Evolutionary conservation across 1,284 basidiomycete species (phyloP).

Genomic region (Rhodotorula sp.): DNA sequence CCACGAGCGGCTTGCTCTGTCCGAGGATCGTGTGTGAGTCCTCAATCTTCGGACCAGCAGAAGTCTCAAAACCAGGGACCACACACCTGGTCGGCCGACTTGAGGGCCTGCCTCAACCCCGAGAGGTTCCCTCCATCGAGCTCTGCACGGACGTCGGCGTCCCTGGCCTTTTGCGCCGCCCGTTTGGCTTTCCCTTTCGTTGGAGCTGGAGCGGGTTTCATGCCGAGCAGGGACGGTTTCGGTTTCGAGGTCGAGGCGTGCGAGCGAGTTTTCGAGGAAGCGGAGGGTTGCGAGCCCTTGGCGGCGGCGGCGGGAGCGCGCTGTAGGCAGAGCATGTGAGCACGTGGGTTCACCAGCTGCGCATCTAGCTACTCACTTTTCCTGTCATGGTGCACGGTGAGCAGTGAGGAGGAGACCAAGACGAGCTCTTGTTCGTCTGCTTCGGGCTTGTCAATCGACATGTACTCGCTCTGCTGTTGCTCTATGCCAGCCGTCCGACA

Average conservation of each 20-base stretch:
- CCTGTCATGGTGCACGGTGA: not conserved
- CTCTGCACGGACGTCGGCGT: conserved; percentile 1
- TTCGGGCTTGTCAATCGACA: not conserved
- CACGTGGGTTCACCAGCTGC: not conserved
- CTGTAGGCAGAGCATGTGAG: not conserved
- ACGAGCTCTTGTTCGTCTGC: not conserved
- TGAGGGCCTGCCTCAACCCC: conserved; percentile 9
- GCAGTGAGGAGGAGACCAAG: not conserved
- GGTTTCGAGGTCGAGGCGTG: not conserved
- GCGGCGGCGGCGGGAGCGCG: not conserved
- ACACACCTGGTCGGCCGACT: conserved; percentile 5
- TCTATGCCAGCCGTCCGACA: not conserved
- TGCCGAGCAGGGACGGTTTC: conserved; percentile 19
- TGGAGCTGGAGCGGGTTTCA: not conserved
- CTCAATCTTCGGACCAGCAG: not conserved
- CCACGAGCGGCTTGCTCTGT: conserved; percentile 7
- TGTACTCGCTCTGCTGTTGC: not conserved
- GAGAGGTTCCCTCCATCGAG: conserved; percentile 6
- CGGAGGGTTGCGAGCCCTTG: not conserved
- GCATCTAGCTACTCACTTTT: conserved; percentile 2
- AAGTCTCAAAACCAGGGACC: rapidly evolving
- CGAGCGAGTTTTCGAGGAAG: conserved; percentile 4
- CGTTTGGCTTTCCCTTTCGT: conserved; percentile 2
- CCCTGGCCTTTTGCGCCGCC: conserved; percentile 3
- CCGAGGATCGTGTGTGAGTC: rapidly evolving